Base-by-base conservation (phyloP, 352 stramenopile species). In the Saprolegnia diclina region DNA sequence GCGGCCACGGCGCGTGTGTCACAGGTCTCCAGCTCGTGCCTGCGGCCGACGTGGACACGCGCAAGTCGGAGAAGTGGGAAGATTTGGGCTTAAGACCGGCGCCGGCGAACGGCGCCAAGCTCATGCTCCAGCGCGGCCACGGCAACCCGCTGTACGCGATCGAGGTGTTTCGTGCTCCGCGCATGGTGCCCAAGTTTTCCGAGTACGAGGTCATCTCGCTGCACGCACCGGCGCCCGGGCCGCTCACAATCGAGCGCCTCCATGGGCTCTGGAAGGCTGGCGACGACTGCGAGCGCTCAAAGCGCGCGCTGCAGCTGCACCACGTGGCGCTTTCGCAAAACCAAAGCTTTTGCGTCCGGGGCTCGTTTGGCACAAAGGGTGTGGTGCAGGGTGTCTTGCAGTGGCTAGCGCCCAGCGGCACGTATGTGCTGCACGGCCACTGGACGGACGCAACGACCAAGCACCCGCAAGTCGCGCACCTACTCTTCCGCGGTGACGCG, bases 141-240 rank as follows among this genome's bases (percentile, higher is more conserved):
- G 87, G 87, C 3, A 94, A 94, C 40, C 87, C 87, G 6, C 92
- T 95, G 62, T 92, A 92, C 35, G 86, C 85, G 0, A 78, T 95
- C 59, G 87, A 95, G 64, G 87, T 95, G 7, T 95, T 94, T 62
- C 83, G 87, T 40, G 83, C 86, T 6, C 87, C 87, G 26, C 79
- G 85, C 13, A 80, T 90, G 78, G 85, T 95, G 21, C 87, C 87
- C 9, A 89, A 90, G 46, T 95, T 94, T 71, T 91, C 91, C 40
- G 86, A 95, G 57, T 95, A 95, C 70, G 87, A 95, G 69, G 82
- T 92, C 13, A 94, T 94, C 35, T 77, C 92, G 21, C 54, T 95
- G 19, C 82, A 87, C 54, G 70, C 71, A 35, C 61, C 62, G 32
- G 46, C 19, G 19, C 32, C 42, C 40, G 52, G 11, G 24, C 21